Evolutionary conservation across 805 yeast species (phyloP).

Genomic region (Nakazawaea pomicola): DNA sequence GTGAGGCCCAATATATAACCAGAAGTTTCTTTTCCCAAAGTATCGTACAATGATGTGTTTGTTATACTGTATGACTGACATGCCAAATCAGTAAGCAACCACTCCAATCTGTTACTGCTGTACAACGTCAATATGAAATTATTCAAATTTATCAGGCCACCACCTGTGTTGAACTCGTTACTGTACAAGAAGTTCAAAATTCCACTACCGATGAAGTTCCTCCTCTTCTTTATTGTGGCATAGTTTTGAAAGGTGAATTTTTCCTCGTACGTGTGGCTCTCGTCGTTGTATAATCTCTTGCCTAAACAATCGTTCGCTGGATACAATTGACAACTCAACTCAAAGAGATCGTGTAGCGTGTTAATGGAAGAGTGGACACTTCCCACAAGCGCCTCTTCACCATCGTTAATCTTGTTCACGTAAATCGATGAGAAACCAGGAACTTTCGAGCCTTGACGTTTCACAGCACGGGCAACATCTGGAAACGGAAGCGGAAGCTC

Average conservation of each 20-base stretch:
- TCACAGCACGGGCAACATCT: background rate
- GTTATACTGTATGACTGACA: conserved; percentile 52
- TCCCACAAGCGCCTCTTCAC: background rate
- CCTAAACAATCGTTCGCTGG: conserved; percentile 43
- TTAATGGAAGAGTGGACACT: conserved; percentile 32
- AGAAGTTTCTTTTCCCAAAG: conserved; percentile 55
- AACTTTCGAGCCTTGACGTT: background rate
- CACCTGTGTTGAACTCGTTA: conserved; percentile 14
- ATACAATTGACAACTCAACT: conserved; percentile 31
- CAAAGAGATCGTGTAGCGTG: conserved; percentile 43
- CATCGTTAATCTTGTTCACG: background rate
- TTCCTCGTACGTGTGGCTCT: background rate
- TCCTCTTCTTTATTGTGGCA: conserved; percentile 8
- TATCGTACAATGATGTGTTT: conserved; percentile 53
- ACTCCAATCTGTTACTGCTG: conserved; percentile 58
- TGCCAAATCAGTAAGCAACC: conserved; percentile 69
- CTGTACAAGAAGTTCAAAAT: conserved; percentile 19
- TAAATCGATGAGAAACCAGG: conserved; percentile 8
- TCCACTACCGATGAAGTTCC: conserved; percentile 18
- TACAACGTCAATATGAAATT: conserved; percentile 49
- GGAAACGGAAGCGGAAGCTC: background rate
- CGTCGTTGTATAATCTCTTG: conserved; percentile 27
- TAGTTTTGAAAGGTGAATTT: conserved; percentile 4
- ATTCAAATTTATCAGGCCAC: background rate
- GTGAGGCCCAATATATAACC: conserved; percentile 58